Conservation (phyloP, 345 rosid genomes). For the Trapa incisa region DNA sequence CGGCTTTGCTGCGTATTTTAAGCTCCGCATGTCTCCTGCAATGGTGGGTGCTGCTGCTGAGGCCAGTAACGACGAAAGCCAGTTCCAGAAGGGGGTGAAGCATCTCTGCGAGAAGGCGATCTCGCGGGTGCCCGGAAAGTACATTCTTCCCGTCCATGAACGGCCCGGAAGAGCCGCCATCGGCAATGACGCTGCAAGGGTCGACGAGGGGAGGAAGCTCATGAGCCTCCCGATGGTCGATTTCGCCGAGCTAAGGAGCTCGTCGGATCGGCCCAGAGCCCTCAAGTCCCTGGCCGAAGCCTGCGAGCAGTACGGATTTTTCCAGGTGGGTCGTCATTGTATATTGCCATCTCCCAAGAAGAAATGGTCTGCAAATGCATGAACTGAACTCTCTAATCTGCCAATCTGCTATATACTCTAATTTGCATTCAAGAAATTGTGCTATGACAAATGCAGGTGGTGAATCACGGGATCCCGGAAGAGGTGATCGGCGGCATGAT, state of each 20-base stretch:
- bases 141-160: slow-evolving; percentile 48
- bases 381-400: no score
- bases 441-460: slow-evolving; percentile 29
- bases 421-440: no score
- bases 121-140: slow-evolving; percentile 47
- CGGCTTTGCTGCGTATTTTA: not conserved
- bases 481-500: slow-evolving; percentile 46
- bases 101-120: slow-evolving; percentile 47
- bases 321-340: slow-evolving; percentile 37
- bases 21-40: slow-evolving; percentile 37
- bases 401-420: no score
- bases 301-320: slow-evolving; percentile 61
- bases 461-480: slow-evolving; percentile 57
- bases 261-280: slow-evolving; percentile 29
- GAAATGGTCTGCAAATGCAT: no score
- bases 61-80: slow-evolving; percentile 8
- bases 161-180: slow-evolving; percentile 21
- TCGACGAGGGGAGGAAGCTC: slow-evolving; percentile 1
- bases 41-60: slow-evolving; percentile 18
- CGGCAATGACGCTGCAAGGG: not conserved
- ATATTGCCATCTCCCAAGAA: no score
- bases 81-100: slow-evolving; percentile 67
- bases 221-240: slow-evolving; percentile 61
- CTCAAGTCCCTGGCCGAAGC: slow-evolving; percentile 47
- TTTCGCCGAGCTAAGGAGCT: slow-evolving; percentile 47